These are phyloP conservation scores for Colletotrichum sublineola DNA, from an alignment of 2,329 filamentous ascomycete genomes.

Conservation along the genomic window DNA sequence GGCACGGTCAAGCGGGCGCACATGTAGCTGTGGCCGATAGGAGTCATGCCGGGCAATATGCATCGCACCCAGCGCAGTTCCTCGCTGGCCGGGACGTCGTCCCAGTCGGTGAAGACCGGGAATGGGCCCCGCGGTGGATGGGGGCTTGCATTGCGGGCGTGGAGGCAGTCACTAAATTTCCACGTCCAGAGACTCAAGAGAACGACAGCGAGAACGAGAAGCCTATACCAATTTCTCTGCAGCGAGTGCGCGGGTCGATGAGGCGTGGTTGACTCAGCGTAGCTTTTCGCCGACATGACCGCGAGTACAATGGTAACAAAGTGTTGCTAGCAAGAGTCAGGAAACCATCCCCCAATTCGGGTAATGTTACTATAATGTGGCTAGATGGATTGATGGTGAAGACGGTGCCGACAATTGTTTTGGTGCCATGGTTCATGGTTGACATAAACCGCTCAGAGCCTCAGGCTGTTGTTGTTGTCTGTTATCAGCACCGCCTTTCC, in stretches of 20 bases:
- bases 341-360: not conserved
- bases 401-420: not conserved
- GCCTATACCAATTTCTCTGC: constrained; percentile 23
- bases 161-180: constrained; percentile 25
- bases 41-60: constrained; percentile 47
- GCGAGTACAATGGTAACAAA: not conserved
- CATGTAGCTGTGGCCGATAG: constrained; percentile 45
- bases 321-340: constrained; percentile 1
- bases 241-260: constrained; percentile 2
- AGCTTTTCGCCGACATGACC: constrained; percentile 36
- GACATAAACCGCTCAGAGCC: not conserved
- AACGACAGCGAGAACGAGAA: constrained; percentile 23
- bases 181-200: constrained; percentile 30
- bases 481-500: not conserved
- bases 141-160: constrained; percentile 19
- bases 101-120: constrained; percentile 40
- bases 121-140: not conserved
- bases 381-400: not conserved
- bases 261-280: constrained; percentile 31
- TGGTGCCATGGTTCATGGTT: not conserved
- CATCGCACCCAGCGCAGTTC: constrained; percentile 61
- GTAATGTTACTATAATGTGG: not conserved
- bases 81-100: constrained; percentile 59
- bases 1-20: constrained; percentile 62
- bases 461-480: not conserved